phyloP scores from a whole-genome alignment of 805 yeast species.

The Crinitomyces ghanaensis region DNA sequence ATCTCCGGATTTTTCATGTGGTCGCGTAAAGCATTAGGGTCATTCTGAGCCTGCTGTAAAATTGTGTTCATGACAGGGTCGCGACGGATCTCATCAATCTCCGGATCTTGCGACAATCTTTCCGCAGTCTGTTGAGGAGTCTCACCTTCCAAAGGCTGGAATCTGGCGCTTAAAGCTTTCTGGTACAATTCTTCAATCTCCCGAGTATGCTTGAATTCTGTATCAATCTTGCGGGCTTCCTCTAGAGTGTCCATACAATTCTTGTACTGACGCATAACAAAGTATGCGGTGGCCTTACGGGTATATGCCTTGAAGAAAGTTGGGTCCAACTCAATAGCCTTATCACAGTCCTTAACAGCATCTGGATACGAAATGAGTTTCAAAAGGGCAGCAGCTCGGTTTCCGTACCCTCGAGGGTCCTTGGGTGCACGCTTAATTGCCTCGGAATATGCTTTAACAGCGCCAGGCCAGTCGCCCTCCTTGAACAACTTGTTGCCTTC shows the following conservation, averaged over 20 bases:
- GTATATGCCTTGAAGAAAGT: constrained; percentile 87
- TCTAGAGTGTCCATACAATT: constrained; percentile 73
- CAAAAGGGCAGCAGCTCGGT: constrained; percentile 94
- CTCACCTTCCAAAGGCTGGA: constrained; percentile 74
- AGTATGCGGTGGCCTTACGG: constrained; percentile 90
- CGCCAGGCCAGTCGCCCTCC: constrained; percentile 92
- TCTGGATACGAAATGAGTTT: constrained; percentile 96
- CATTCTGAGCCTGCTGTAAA: constrained; percentile 81
- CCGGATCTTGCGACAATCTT: constrained; percentile 88
- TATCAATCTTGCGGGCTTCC: constrained; percentile 65
- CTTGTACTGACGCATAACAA: constrained; percentile 80
- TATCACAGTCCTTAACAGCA: constrained; percentile 83
- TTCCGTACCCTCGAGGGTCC: constrained; percentile 93
- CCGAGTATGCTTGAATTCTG: constrained; percentile 42
- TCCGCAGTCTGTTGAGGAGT: constrained; percentile 91
- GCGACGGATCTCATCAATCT: constrained; percentile 74
- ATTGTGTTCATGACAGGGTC: constrained; percentile 97
- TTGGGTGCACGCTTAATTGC: constrained; percentile 95
- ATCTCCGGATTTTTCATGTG: constrained; percentile 97
- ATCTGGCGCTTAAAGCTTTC: constrained; percentile 67
- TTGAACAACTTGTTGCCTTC: constrained; percentile 83
- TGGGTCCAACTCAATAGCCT: constrained; percentile 83
- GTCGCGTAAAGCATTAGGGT: constrained; percentile 94
- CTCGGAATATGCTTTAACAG: constrained; percentile 89
- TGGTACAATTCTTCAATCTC: constrained; percentile 77